Conservation (phyloP, 331 rosid genomes). For the Rosa hybrid region DNA sequence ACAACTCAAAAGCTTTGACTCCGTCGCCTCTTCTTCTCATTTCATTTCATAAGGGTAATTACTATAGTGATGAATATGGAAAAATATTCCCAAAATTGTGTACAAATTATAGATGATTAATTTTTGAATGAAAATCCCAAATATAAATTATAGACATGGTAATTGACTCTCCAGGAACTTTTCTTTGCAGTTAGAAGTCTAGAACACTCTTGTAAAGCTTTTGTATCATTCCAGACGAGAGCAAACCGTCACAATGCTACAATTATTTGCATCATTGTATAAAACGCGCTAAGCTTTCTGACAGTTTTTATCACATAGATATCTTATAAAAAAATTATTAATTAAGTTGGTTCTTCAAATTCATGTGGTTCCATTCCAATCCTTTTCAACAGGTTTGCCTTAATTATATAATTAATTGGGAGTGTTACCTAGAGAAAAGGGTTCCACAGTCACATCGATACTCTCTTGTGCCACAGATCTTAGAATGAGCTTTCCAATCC, state of each 20-base stretch:
- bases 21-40: not conserved
- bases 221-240: not conserved
- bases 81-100: not conserved
- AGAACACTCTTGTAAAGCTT: not conserved
- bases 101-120: not conserved
- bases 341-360: too few relatives aligned
- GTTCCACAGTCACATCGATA: conserved; percentile 90
- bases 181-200: too few relatives aligned
- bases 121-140: not conserved
- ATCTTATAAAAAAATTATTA: too few relatives aligned
- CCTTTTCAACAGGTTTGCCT: not conserved
- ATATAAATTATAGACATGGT: not conserved
- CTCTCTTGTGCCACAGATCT: conserved; percentile 89
- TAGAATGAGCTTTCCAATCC: conserved; percentile 95
- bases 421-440: conserved; percentile 73
- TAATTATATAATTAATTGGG: not conserved
- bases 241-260: not conserved
- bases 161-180: too few relatives aligned
- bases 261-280: not conserved
- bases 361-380: too few relatives aligned
- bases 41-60: not conserved
- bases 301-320: not conserved
- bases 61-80: not conserved
- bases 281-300: not conserved
- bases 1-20: conserved; percentile 18